A percentile compares a stretch with the other conserved stretches of the same genome.
These are phyloP conservation scores for Monosporascus sp. DNA, from an alignment of 2,329 filamentous ascomycete species.

Conservation along the genomic window DNA sequence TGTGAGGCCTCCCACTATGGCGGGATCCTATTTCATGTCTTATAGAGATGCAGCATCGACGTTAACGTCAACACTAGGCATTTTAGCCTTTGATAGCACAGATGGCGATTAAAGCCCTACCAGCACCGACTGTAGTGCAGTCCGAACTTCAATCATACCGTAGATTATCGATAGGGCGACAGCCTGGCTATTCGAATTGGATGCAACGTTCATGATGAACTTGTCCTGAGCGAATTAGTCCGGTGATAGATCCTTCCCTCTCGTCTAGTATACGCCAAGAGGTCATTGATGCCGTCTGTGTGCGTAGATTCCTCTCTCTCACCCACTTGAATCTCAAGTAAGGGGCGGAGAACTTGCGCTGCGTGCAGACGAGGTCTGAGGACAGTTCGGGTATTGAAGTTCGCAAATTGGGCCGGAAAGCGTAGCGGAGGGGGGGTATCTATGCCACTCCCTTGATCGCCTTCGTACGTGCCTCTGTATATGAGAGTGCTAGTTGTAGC, in stretches of 20 bases:
- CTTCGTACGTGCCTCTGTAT: slow-evolving; percentile 4
- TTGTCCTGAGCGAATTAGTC: slow-evolving; percentile 7
- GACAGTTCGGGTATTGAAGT: slow-evolving; percentile 1
- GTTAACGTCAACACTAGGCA: too few species aligned
- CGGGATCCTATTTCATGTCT: too few species aligned
- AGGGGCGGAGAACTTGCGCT: slow-evolving; percentile 1
- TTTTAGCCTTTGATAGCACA: too few species aligned
- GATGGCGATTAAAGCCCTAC: too few species aligned
- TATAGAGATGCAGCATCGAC: too few species aligned
- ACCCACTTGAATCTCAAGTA: slow-evolving; percentile 1
- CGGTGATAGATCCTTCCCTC: neutral
- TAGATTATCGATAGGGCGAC: slow-evolving; percentile 8
- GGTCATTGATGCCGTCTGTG: slow-evolving; percentile 7
- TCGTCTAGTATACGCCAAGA: neutral
- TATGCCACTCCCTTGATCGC: slow-evolving; percentile 1
- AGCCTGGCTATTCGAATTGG: slow-evolving; percentile 4
- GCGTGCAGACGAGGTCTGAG: neutral
- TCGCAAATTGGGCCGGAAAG: slow-evolving; percentile 4
- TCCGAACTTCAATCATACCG: slow-evolving; percentile 11
- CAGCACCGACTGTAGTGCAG: too few species aligned
- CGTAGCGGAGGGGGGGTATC: slow-evolving; percentile 5
- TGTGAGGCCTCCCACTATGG: too few species aligned
- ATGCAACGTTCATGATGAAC: slow-evolving; percentile 9
- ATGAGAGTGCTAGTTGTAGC: slow-evolving; percentile 5
- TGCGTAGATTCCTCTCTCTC: neutral